Percentiles rank a stretch among this genome's conserved stretches.
Conservation (phyloP, 148 eudicot species). For the Dysphania ambrosioides region DNA sequence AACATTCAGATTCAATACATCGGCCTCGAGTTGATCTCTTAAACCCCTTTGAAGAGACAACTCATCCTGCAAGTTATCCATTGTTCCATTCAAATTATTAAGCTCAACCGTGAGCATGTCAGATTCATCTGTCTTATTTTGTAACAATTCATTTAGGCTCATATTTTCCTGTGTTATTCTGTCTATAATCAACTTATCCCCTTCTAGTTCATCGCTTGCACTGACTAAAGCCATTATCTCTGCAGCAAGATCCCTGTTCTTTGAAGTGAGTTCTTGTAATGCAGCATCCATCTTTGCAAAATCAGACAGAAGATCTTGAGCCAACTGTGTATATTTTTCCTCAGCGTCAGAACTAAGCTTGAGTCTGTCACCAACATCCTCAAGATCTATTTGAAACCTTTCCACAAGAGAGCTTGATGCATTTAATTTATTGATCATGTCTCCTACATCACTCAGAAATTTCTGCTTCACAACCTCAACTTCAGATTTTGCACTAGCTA, state of each 20-base stretch:
- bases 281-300: conserved; percentile 52
- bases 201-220: conserved; percentile 53
- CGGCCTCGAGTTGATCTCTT: conserved; percentile 44
- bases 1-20: conserved; percentile 35
- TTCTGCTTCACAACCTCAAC: conserved; percentile 44
- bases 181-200: conserved; percentile 35
- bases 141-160: conserved; percentile 37
- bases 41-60: conserved; percentile 44
- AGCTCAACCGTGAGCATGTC: conserved; percentile 50
- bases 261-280: conserved; percentile 50
- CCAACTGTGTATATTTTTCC: conserved; percentile 40
- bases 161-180: conserved; percentile 53
- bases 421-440: conserved; percentile 46
- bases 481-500: conserved; percentile 42
- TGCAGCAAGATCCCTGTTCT: conserved; percentile 45
- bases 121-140: conserved; percentile 46
- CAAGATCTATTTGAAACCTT: conserved; percentile 58
- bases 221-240: conserved; percentile 44
- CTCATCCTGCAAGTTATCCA: conserved; percentile 53
- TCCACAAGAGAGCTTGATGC: conserved; percentile 41
- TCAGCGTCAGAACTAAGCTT: conserved; percentile 50
- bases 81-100: conserved; percentile 43
- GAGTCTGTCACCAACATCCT: conserved; percentile 48
- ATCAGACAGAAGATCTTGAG: conserved; percentile 50
- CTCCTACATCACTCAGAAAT: conserved; percentile 45